A percentile compares a stretch with the other conserved stretches of the same genome.
Evolutionary conservation across 1,284 basidiomycete species (phyloP).

Genomic region (Pterula multifida): DNA sequence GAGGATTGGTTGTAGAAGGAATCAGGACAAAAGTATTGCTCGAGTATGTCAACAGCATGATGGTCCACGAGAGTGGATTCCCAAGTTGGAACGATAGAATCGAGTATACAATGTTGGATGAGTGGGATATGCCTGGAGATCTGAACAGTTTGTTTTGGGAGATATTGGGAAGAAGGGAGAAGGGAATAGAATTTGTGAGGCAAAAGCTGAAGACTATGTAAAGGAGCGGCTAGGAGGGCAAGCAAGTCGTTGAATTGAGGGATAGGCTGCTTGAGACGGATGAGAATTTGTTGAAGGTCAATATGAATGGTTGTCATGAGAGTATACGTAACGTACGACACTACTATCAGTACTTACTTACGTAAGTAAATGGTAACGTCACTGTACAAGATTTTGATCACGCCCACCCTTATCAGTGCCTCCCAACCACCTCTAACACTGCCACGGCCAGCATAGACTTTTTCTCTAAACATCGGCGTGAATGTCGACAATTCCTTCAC

Average conservation of each 20-base stretch:
- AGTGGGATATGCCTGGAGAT: constrained; percentile 37
- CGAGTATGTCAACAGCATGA: constrained; percentile 28
- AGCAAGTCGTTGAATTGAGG: constrained; percentile 38
- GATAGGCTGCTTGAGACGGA: constrained; percentile 39
- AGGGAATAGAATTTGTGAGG: constrained; percentile 32
- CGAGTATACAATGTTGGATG: constrained; percentile 54
- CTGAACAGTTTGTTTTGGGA: constrained; percentile 19
- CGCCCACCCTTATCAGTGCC: too few species aligned
- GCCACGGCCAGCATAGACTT: background rate
- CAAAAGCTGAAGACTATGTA: constrained; percentile 43
- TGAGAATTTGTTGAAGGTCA: constrained; percentile 33
- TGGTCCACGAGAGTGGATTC: constrained; percentile 39
- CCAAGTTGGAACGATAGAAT: constrained; percentile 61
- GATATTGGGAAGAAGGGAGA: constrained; percentile 25
- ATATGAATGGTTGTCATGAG: constrained; percentile 14
- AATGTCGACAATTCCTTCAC: background rate
- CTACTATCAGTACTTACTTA: too few species aligned
- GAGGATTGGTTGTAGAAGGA: constrained; percentile 35
- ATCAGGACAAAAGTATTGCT: constrained; percentile 65
- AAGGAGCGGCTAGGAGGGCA: constrained; percentile 41
- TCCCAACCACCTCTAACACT: background rate
- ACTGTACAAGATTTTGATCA: too few species aligned
- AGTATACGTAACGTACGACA: background rate
- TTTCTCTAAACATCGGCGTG: background rate
- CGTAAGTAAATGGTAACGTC: too few species aligned